These are phyloP conservation scores for Akanthomyces muscarius DNA, from an alignment of 2,329 filamentous ascomycete genomes.

Conservation along the genomic window DNA sequence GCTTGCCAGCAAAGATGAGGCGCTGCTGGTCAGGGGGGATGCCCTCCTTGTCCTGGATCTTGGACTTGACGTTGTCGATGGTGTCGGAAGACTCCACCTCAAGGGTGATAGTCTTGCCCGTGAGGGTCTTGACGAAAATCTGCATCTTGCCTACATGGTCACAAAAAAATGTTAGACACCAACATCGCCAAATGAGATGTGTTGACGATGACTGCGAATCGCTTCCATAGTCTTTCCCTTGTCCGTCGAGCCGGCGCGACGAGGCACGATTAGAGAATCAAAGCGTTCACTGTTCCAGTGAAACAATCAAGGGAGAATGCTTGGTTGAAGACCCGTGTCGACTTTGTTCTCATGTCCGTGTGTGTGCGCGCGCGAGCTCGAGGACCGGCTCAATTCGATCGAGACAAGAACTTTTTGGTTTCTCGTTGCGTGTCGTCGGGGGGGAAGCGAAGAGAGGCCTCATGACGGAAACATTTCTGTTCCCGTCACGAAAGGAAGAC, in stretches of 20 bases:
- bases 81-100: constrained; percentile 99
- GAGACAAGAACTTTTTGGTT: not conserved
- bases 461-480: constrained; percentile 22
- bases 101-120: constrained; percentile 99
- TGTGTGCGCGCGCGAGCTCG: constrained; percentile 6
- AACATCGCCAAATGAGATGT: not conserved
- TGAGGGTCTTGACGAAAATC: constrained; percentile 81
- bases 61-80: constrained; percentile 99
- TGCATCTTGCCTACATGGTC: constrained; percentile 61
- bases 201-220: constrained; percentile 4
- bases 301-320: not conserved
- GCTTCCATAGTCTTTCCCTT: not conserved
- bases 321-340: not conserved
- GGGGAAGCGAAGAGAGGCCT: constrained; percentile 3
- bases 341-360: not conserved
- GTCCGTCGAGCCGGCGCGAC: not conserved
- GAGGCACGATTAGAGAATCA: not conserved
- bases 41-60: constrained; percentile 98
- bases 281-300: not conserved
- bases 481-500: constrained; percentile 26
- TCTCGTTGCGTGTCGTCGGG: not conserved
- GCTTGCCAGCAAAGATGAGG: constrained; percentile 99
- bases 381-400: constrained; percentile 14
- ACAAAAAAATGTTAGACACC: constrained; percentile 38
- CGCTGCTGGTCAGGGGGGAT: constrained; percentile 99